phyloP scores from a whole-genome alignment of 441 rosid genomes.

The Kokia cookei region DNA sequence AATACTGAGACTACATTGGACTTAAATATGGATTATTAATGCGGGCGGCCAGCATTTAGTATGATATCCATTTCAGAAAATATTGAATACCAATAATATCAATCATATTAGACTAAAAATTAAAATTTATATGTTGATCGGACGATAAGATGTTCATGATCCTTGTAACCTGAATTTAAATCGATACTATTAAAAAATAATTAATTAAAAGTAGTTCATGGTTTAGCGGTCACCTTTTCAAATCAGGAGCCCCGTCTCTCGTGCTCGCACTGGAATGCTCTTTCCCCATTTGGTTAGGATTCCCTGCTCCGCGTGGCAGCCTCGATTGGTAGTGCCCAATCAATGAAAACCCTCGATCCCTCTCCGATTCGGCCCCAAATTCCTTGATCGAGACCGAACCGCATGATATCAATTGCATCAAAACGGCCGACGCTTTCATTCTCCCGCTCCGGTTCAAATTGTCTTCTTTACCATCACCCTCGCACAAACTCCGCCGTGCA shows the following conservation, averaged over 20 bases:
- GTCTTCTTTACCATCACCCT: slow-evolving; percentile 19
- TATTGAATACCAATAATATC: too few species aligned
- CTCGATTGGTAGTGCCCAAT: slow-evolving; percentile 44
- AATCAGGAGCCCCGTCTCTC: slow-evolving; percentile 41
- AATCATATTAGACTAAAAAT: too few species aligned
- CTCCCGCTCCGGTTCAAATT: slow-evolving; percentile 43
- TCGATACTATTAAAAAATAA: too few species aligned
- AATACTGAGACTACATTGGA: not conserved
- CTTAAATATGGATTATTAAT: not conserved
- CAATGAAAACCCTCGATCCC: slow-evolving; percentile 63
- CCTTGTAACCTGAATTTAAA: too few species aligned
- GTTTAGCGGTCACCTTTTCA: slow-evolving; percentile 44
- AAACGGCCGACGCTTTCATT: slow-evolving; percentile 65
- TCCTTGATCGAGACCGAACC: slow-evolving; percentile 84
- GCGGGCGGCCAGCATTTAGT: slow-evolving; percentile 4
- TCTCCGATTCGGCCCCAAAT: slow-evolving; percentile 56
- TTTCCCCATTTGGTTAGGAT: slow-evolving; percentile 48
- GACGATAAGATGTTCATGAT: too few species aligned
- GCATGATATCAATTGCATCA: slow-evolving; percentile 90
- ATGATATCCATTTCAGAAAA: not conserved
- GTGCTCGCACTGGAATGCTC: slow-evolving; percentile 90
- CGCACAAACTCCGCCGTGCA: slow-evolving; percentile 49
- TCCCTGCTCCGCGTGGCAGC: slow-evolving; percentile 41
- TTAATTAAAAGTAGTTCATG: not conserved
- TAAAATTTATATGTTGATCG: too few species aligned